A percentile compares a stretch with the other conserved stretches of the same genome.
phyloP scores from a whole-genome alignment of 352 stramenopile species.

The Phytophthora melonis region DNA sequence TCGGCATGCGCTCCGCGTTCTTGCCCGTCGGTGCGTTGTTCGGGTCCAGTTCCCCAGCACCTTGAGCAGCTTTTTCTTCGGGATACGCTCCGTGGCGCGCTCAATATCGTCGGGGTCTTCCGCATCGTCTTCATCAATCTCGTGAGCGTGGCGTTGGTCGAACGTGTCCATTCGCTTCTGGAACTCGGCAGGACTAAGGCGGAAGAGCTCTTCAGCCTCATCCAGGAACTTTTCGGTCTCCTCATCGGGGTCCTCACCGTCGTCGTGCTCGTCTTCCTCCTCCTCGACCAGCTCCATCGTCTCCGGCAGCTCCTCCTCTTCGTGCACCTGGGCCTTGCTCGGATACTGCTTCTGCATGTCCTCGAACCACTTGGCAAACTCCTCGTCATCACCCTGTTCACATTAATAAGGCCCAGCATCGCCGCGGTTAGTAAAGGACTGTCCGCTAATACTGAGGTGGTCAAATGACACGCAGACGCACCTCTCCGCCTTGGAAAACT shows the following conservation, averaged over 20 bases:
- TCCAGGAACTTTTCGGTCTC: slow-evolving; percentile 76
- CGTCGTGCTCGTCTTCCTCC: slow-evolving; percentile 43
- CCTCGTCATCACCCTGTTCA: slow-evolving; percentile 46
- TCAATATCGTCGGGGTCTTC: slow-evolving; percentile 61
- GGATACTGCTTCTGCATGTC: slow-evolving; percentile 54
- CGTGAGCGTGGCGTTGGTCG: slow-evolving; percentile 52
- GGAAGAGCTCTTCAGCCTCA: slow-evolving; percentile 77
- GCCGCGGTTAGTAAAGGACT: not conserved
- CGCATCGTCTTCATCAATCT: slow-evolving; percentile 35
- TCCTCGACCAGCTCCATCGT: slow-evolving; percentile 42
- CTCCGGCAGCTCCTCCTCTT: slow-evolving; percentile 35
- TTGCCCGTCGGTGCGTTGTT: slow-evolving; percentile 45
- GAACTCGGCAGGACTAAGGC: slow-evolving; percentile 66
- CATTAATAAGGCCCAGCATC: not conserved
- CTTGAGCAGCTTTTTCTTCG: slow-evolving; percentile 75
- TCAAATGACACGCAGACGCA: slow-evolving; percentile 18
- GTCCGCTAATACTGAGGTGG: not conserved
- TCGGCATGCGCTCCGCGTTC: slow-evolving; percentile 61
- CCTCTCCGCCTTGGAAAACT: slow-evolving; percentile 48
- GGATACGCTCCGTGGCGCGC: slow-evolving; percentile 71
- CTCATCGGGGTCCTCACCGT: slow-evolving; percentile 54
- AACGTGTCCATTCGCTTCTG: slow-evolving; percentile 65
- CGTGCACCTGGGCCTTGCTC: slow-evolving; percentile 26
- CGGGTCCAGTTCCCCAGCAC: slow-evolving; percentile 72
- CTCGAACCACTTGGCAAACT: slow-evolving; percentile 57